Evolutionary conservation across 768 basidiomycete species (phyloP).

Genomic region (Cyclocybe aegerita): DNA sequence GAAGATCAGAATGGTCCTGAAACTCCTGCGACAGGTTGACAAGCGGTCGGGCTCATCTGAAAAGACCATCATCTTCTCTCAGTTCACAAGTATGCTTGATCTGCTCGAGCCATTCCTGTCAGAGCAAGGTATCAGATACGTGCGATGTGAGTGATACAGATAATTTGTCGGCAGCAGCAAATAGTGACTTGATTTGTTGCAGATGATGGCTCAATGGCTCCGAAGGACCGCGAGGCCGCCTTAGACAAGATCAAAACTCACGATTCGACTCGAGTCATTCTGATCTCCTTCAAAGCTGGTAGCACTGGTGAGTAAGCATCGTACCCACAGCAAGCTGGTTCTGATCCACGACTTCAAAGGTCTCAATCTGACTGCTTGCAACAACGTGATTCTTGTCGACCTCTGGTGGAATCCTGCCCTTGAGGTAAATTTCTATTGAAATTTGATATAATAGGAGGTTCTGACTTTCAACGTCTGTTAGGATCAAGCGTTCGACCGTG

Average conservation of each 20-base stretch:
- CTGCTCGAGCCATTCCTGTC: slow-evolving; percentile 83
- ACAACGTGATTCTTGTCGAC: slow-evolving; percentile 91
- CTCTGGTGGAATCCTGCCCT: slow-evolving; percentile 95
- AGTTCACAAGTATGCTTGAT: slow-evolving; percentile 87
- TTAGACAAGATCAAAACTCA: slow-evolving; percentile 70
- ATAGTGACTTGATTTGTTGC: slow-evolving; percentile 1
- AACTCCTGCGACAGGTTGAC: slow-evolving; percentile 67
- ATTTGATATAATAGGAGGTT: slow-evolving; percentile 1
- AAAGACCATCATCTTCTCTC: slow-evolving; percentile 97
- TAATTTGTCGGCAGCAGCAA: background rate
- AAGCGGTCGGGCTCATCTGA: slow-evolving; percentile 57
- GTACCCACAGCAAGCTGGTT: slow-evolving; percentile 2
- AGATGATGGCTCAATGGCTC: slow-evolving; percentile 91
- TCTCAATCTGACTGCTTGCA: slow-evolving; percentile 89
- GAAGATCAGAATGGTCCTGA: slow-evolving; percentile 83
- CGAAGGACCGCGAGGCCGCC: slow-evolving; percentile 73
- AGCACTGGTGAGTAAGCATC: slow-evolving; percentile 65
- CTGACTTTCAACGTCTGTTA: slow-evolving; percentile 22
- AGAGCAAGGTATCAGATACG: slow-evolving; percentile 65
- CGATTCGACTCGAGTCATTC: slow-evolving; percentile 64
- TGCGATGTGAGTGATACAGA: slow-evolving; percentile 71
- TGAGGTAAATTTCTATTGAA: slow-evolving; percentile 48
- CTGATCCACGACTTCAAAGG: slow-evolving; percentile 39
- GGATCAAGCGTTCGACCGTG: slow-evolving; percentile 94
- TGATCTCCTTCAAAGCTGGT: slow-evolving; percentile 97